Evolutionary conservation across 495 filamentous ascomycete species (phyloP), one percentile per base, ranked within the genome.

Genomic region (Pyrenopolyporus hunteri): DNA sequence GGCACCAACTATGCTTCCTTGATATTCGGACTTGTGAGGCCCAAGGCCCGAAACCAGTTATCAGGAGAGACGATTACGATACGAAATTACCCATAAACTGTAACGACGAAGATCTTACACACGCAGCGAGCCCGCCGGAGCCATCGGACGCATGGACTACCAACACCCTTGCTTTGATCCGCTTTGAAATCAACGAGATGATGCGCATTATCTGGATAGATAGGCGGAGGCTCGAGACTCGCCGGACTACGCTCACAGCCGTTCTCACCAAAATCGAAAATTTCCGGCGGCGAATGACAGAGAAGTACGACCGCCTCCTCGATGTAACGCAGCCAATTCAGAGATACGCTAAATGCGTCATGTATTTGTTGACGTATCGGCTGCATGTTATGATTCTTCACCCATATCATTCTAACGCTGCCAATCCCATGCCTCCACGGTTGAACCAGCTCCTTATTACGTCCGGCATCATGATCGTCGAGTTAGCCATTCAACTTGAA

Each of bases 1-100:
- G 90, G 90, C 87, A 89, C 70, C 82, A 86, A 59, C 73, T 93
- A 10, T 90, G 85, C 68, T 84, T 89, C 59, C 77, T 94, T 7
- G 90, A 94, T 70, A 83, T 90, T 37, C 81, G 87, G 39, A 87
- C 89, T 2, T 89, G 87, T 57, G 89, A 93, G 70, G 83, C 87
- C 10, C 87, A 90, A 57, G 90, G 89, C 0, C 89, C 88, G 23
- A 84, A 76, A 42, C 85, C 81, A 2, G 76, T 80, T 49, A 89
- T 92, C 45, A 82, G 87, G 4, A 69, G 76, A 10, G 87, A 89
- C n/a, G 88, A 90, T 48, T 91, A 85, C 64, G 86, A 89, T 64
- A 89, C 87, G 0, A 78, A 80, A 28, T 75, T 87, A 16, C 88
- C 88, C 8, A 67, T 88, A 5, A 90, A 91, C 66, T 78, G 86